Evolutionary conservation across 164 flowering plant species (phyloP), one percentile per base, ranked within the genome.

Genomic region (Vitis cinerea): DNA sequence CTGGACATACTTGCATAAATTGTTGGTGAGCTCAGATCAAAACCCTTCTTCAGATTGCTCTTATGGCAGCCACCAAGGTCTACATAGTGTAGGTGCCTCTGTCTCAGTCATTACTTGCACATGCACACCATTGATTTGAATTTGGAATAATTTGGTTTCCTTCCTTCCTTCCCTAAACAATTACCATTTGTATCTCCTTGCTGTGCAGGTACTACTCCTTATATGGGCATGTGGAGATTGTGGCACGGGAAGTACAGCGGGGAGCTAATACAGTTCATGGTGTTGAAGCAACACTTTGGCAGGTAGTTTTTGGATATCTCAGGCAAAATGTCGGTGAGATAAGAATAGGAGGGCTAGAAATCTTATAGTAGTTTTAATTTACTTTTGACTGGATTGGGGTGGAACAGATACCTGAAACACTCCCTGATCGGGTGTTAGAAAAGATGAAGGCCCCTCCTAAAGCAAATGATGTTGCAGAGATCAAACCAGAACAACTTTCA

Each of bases 281-380:
- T 27, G 95, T 91, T 47, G 92, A 90, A 75, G 98, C 97, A 50
- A 88, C 90, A 10, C 90, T 91, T 58, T 93, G 98, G 97, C 90
- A 84, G 94, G 97, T 86, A 59, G 15, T 50, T 66, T 14, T 6
- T 6, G 44, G 7, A 37, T 37, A 3, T 37, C 44, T 37, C 44
- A 37, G 44, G 44, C 27, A 5, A 53, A 53, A n/a, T 53, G 7
- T 14, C 1, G n/a, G 56, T 3, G 44, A 37, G 44, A 37, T 37
- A 37, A 4, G 44, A 37, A 37, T 37, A 37, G 44, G 44, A 37
- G 44, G 44, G 44, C 44, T 37, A 37, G 44, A 37, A 56, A 9
- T 27, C 27, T 50, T 30, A 10, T 37, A 37, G 44, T 37, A 19
- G 3, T 53, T 2, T 14, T 31, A 30, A 49, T 8, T 14, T 23